Evolutionary conservation across 306 rosid genomes (phyloP), one percentile per base, ranked within the genome.

Genomic region (Pyrus bretschneideri): DNA sequence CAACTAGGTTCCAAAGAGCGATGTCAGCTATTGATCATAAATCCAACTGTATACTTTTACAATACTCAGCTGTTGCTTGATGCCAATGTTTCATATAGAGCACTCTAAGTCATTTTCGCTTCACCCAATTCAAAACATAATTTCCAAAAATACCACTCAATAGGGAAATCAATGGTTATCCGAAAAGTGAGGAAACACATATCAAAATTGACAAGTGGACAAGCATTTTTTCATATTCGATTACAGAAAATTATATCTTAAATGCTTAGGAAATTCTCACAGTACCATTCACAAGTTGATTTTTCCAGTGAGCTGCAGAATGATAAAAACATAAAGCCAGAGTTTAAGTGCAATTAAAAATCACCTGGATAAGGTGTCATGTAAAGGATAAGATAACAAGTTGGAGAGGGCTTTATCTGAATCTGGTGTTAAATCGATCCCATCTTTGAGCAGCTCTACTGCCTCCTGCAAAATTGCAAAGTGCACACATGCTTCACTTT

Each of bases 381-480:
- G 86, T 67, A 92, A 77, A 76, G 99, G 99, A 85, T 89, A 95
- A 51, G 97, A 89, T 27, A 95, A 89, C 85, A 95, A 86, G 86
- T 90, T 89, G 38, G 90, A 62, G 42, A 95, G 92, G 12, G 86
- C 86, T 73, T 86, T 89, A 72, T 91, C 97, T 67, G 96, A 91
- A 79, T 95, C 97, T 70, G 88, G 81, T 82, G 87, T 79, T 90
- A 95, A 85, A 78, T 90, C 93, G 74, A 95, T 89, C 78, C 92
- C 97, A 82, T 90, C 97, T 83, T 92, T 95, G 19, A 95, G 97
- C 64, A 89, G 89, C 80, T 92, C 83, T 73, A 87, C 76, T 21
- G 93, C 87, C 67, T 92, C 99, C 99, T 95, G 69, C 79, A 59
- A 81, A 64, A 55, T 63, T 44, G 58, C 42, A 31, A 31, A 54